A percentile compares a stretch with the other conserved stretches of the same genome.
These are phyloP conservation scores for Arthonia radiata DNA, from an alignment of 495 filamentous ascomycete genomes.

Conservation along the genomic window DNA sequence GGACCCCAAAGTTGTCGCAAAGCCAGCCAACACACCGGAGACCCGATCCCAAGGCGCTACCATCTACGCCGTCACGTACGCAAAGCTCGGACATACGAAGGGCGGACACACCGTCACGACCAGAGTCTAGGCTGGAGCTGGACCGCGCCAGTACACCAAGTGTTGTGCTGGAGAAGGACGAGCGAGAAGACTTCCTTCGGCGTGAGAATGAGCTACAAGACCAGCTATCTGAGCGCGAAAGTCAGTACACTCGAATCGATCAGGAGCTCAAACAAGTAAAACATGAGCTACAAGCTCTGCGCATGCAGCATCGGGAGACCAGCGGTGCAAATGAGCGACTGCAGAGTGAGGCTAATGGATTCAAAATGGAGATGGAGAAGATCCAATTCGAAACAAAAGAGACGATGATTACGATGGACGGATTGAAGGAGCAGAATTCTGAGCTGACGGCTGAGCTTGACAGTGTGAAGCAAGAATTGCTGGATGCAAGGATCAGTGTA, in stretches of 20 bases:
- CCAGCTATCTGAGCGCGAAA: constrained; percentile 80
- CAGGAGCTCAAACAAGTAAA: constrained; percentile 52
- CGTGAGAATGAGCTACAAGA: constrained; percentile 94
- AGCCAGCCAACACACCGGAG: constrained; percentile 32
- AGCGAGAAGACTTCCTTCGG: constrained; percentile 83
- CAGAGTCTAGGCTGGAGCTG: constrained; percentile 59
- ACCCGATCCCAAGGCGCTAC: constrained; percentile 32
- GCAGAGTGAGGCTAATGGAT: constrained; percentile 60
- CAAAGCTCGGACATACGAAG: constrained; percentile 19
- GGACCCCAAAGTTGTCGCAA: constrained; percentile 35
- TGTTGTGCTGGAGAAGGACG: constrained; percentile 78
- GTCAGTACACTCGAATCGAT: constrained; percentile 51
- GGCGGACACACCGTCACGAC: constrained; percentile 37
- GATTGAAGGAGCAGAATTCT: constrained; percentile 79
- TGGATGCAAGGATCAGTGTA: constrained; percentile 85
- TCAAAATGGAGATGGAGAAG: constrained; percentile 88
- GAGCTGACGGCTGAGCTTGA: constrained; percentile 82
- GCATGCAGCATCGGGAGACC: constrained; percentile 55
- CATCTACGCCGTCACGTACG: constrained; percentile 64
- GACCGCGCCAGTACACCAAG: constrained; percentile 74
- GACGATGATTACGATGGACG: constrained; percentile 90
- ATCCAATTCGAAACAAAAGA: constrained; percentile 92
- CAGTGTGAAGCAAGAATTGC: constrained; percentile 85
- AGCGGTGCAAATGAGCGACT: constrained; percentile 74
- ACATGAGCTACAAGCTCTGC: constrained; percentile 58